Base-by-base conservation (phyloP, 768 basidiomycete species). In the Termitomyces sp. region DNA sequence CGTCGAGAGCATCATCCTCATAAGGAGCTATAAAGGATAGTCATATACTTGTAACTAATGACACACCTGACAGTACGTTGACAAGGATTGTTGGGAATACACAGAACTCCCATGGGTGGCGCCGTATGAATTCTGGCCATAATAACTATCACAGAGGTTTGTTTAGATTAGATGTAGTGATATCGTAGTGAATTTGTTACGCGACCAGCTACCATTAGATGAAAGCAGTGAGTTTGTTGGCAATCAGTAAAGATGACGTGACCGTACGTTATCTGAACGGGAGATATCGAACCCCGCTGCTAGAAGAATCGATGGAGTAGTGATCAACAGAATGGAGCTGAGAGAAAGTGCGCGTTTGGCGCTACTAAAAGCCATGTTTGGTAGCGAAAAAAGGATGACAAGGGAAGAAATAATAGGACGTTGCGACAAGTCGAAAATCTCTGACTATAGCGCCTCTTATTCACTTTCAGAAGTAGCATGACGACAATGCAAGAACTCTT, bases 91-190 rank as follows among this genome's bases (percentile, higher is more conserved):
- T 71, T 88, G 86, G 55, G 71, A 86, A 61, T 83, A 73, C 22
- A 80, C 74, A 2, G 75, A 67, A 59, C 84, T 76, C 24, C 66
- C 62, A 58, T 80, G 76, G 8, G 72, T 74, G 10, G 85, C 87
- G 31, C 88, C 86, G 59, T 86, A 86, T 0, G 87, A 87, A 63
- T 88, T 85, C 69, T 89, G 86, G 55, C 87, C 88, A 82, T 84
- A 88, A 67, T 87, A 88, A 29, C 85, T 86, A 66, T 45, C n/a
- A n/a, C n/a, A 33, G 26, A 36, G 26, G 28, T 46, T 24, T 26
- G 12, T 51, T 54, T 54, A 50, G 45, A 28, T 22, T 24, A 28
- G 12, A 46, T 20, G 44, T 41, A 20, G 15, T n/a, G 13, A 42
- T 36, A 56, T 1, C 16, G 31, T 8, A 9, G n/a, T 0, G 18